Base-by-base conservation (phyloP, 2,329 filamentous ascomycete species). In the Hypocreales sp. region DNA sequence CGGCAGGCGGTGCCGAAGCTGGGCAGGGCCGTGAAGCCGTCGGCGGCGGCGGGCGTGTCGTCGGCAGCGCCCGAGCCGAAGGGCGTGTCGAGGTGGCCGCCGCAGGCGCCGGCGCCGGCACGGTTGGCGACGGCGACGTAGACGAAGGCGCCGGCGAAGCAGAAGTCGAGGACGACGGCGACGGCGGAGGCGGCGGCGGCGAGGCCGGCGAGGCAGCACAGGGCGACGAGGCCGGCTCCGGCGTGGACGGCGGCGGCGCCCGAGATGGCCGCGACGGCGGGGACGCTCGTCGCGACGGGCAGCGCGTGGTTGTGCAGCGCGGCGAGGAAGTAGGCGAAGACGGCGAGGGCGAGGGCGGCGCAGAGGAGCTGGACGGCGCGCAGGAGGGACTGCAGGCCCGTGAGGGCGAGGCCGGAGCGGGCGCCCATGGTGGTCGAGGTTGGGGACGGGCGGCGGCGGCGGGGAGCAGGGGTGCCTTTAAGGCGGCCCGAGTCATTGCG, bases 311-410 rank as follows among this genome's bases (percentile, higher is more conserved):
- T 69, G 35, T 67, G 50, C 10, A 86, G 67, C 7, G 78, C 67
- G 7, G 78, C 72, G 26, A 94, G 70, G 63, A 84, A 92, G 63
- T 92, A 93, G 26, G 74, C 76, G 62, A 78, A 86, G 44, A 90
- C 68, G 39, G 68, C 78, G 35, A 94, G 67, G 34, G 87, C 67
- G 38, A 92, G 64, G 32, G 65, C 72, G 7, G 77, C 64, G 49
- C 72, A 80, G 46, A 69, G 62, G 51, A 92, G 78, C 43, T 82
- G 71, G 31, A 93, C 55, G 37, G 66, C 55, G 39, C 87, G 80
- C 43, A 92, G 58, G 48, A 76, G 63, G 48, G 77, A 78, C 44
- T 82, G 77, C 25, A 67, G 32, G 33, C 67, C 53, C 43, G 81
- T 82, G 41, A 92, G 69, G 40, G 70, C 61, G 35, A 74, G 50